phyloP scores from a whole-genome alignment of 1,284 basidiomycete species.

The Waitea zeae region DNA sequence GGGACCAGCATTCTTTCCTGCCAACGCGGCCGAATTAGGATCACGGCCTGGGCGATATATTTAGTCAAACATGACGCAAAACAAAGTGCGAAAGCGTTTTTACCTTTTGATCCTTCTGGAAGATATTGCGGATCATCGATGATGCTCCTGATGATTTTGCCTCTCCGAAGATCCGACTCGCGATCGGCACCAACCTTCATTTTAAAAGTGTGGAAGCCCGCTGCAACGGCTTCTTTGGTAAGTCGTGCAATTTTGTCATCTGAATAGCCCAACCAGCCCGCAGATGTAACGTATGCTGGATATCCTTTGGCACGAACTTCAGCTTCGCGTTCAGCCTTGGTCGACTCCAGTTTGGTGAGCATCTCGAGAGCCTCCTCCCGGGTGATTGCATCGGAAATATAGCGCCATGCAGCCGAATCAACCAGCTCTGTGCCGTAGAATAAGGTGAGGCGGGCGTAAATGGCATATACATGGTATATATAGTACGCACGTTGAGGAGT shows the following conservation, averaged over 20 bases:
- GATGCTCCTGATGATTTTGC: conserved; percentile 78
- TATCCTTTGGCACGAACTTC: conserved; percentile 63
- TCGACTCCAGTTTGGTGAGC: conserved; percentile 59
- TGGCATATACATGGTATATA: too few species aligned
- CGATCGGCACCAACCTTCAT: conserved; percentile 89
- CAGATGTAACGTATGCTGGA: conserved; percentile 89
- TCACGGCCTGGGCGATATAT: conserved; percentile 23
- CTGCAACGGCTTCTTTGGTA: conserved; percentile 70
- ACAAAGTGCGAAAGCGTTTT: background rate
- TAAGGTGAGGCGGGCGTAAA: conserved; percentile 8
- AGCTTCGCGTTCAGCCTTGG: conserved; percentile 65
- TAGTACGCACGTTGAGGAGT: too few species aligned
- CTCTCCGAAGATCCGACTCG: conserved; percentile 73
- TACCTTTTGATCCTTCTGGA: conserved; percentile 20
- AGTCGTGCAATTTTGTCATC: conserved; percentile 84
- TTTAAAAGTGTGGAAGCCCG: conserved; percentile 93
- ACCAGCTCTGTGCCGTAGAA: conserved; percentile 74
- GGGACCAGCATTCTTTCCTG: conserved; percentile 86
- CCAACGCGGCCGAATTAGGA: conserved; percentile 43
- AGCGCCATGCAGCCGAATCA: conserved; percentile 69
- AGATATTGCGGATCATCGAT: conserved; percentile 80
- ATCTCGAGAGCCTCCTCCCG: conserved; percentile 77
- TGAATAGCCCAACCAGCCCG: conserved; percentile 82
- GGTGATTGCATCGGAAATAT: conserved; percentile 89
- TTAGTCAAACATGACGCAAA: background rate